Evolutionary conservation across 108 stramenopile genomes (phyloP), one percentile per base, ranked within the genome.

Genomic region (Cyclotella cryptica): DNA sequence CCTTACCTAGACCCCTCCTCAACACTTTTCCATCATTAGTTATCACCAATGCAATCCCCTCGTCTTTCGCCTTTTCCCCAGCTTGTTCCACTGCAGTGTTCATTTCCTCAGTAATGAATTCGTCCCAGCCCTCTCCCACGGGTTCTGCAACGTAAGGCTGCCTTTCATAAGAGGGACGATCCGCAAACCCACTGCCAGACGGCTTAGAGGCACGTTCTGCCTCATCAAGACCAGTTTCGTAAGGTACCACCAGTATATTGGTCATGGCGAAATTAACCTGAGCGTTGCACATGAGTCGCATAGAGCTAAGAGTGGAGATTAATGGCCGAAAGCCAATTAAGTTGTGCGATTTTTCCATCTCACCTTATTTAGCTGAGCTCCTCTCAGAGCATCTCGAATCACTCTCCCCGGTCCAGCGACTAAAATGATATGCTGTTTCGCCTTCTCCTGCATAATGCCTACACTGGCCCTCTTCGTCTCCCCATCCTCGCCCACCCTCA

Each of bases 361-460:
- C 82, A 90, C 88, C 72, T 91, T 93, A 39, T 91, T 67, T 52
- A 94, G 71, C 67, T 90, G 91, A 62, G 93, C 93, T 52, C 90
- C 90, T 58, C 91, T 71, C 49, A 94, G 71, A 5, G 93, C 90
- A 83, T 94, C 91, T 41, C 74, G 74, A 68, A 88, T 81, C n/a
- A 90, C 91, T 46, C 86, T 87, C 44, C 86, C 78, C 13, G 90
- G 90, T 18, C 93, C 93, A 42, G 86, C 89, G 10, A 94, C 93
- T 42, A 94, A 71, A 80, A 94, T 94, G 72, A 94, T 67, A 57
- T 94, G 93, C 55, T 94, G 93, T 67, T 86, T 81, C 28, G 91
- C 93, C 47, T 81, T 89, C 8, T 39, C 58, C 69, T 94, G 93
- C 51, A 94, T 65, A 22, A 84, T 85, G 5, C 75, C 66, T 8